Percentiles rank a stretch among this genome's conserved stretches.
Evolutionary conservation across 345 rosid genomes (phyloP).

Genomic region (Eucalyptus tenuipes): DNA sequence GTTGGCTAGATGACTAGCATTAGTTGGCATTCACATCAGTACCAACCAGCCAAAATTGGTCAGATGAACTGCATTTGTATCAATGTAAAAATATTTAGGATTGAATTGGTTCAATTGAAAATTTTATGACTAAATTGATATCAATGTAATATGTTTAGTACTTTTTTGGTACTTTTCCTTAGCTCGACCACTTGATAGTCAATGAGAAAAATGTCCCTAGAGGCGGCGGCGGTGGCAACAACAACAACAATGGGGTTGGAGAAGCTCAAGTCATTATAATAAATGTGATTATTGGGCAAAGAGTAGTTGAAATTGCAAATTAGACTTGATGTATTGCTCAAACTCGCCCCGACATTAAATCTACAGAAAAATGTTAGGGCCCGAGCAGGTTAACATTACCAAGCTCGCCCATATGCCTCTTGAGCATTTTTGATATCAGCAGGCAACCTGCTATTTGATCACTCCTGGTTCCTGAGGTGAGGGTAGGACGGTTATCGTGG

Average conservation of each 20-base stretch:
- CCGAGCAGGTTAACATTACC: neutral
- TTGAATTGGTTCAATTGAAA: rapidly evolving
- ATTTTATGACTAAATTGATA: rapidly evolving
- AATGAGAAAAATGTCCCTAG: neutral
- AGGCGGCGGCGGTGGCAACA: rapidly evolving
- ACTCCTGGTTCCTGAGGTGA: neutral
- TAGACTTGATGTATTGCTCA: neutral
- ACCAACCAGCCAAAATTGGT: rapidly evolving
- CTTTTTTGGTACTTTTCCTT: too few relatives aligned
- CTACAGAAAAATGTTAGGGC: neutral
- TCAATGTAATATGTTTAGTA: rapidly evolving
- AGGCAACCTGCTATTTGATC: neutral
- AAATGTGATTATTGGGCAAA: rapidly evolving
- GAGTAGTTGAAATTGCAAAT: neutral
- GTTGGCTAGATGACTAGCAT: rapidly evolving
- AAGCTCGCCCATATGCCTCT: neutral
- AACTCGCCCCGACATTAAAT: rapidly evolving
- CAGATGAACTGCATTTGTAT: rapidly evolving
- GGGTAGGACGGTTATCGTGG: neutral
- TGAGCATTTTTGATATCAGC: neutral
- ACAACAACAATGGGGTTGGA: neutral
- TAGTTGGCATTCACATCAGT: rapidly evolving
- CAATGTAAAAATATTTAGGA: too few relatives aligned
- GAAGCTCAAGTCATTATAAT: neutral
- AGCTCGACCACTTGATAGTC: neutral